Conservation (phyloP, 345 rosid species). For the Euphorbia tirucalli region DNA sequence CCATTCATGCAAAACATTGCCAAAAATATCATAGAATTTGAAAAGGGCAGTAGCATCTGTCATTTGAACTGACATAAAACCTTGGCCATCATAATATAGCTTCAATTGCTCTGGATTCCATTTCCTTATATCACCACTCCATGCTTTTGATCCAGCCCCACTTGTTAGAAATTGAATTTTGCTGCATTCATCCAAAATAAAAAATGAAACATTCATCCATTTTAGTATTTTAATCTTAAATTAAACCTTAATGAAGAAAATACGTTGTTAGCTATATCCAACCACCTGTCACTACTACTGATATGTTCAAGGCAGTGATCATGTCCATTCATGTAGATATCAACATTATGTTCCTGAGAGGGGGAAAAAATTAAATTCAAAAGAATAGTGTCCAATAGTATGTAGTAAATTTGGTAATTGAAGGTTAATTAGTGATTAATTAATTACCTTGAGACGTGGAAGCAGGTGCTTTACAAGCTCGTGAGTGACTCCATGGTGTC, state of each 20-base stretch:
- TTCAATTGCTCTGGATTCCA: constrained; percentile 3
- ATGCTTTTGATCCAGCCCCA: constrained; percentile 22
- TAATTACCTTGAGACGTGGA: constrained; percentile 51
- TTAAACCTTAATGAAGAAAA: neutral
- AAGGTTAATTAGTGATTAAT: neutral
- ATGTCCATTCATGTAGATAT: constrained; percentile 22
- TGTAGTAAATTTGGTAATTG: neutral
- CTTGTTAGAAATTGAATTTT: constrained; percentile 20
- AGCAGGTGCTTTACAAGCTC: constrained; percentile 53
- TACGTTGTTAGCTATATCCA: neutral
- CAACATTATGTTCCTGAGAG: constrained; percentile 16
- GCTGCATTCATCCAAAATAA: too few relatives aligned
- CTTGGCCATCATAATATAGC: constrained; percentile 18
- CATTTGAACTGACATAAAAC: constrained; percentile 17
- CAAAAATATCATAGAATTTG: constrained; percentile 10
- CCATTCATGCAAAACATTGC: constrained; percentile 7
- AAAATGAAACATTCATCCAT: neutral
- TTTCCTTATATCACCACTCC: neutral
- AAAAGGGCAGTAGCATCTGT: neutral
- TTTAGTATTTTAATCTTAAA: neutral
- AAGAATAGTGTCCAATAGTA: neutral
- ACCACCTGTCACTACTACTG: constrained; percentile 9
- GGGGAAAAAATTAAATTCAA: too few relatives aligned
- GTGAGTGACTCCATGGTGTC: constrained; percentile 62
- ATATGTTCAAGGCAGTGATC: constrained; percentile 19